These are phyloP conservation scores for Magnaporthiopsis rhizophila DNA, from an alignment of 2,329 filamentous ascomycete species.

Conservation along the genomic window DNA sequence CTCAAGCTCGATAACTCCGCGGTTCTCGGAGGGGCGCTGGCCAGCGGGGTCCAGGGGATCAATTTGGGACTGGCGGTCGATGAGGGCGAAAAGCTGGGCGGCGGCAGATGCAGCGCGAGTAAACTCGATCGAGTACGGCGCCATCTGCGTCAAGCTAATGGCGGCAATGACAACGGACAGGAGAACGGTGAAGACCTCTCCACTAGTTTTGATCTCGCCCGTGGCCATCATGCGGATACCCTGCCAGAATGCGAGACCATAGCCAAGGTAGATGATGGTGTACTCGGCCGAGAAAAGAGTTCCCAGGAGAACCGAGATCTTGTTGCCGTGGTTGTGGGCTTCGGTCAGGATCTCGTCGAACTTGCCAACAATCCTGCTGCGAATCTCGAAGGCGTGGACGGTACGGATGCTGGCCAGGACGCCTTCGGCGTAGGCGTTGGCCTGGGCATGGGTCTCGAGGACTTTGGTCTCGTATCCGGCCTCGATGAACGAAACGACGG, in stretches of 20 bases:
- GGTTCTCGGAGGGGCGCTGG: slow-evolving; percentile 19
- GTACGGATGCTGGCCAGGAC: slow-evolving; percentile 39
- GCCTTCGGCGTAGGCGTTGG: slow-evolving; percentile 39
- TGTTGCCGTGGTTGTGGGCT: slow-evolving; percentile 27
- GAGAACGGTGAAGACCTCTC: slow-evolving; percentile 18
- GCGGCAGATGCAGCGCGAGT: slow-evolving; percentile 27
- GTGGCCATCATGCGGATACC: slow-evolving; percentile 36
- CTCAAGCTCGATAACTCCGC: slow-evolving; percentile 28
- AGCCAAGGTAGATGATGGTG: slow-evolving; percentile 38
- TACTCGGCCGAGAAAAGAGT: slow-evolving; percentile 34
- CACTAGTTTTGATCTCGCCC: slow-evolving; percentile 31
- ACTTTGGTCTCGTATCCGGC: slow-evolving; percentile 30
- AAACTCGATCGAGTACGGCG: slow-evolving; percentile 29
- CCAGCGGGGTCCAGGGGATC: slow-evolving; percentile 26
- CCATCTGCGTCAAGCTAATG: slow-evolving; percentile 26
- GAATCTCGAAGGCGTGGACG: slow-evolving; percentile 34
- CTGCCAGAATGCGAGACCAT: slow-evolving; percentile 43
- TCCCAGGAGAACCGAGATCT: not conserved
- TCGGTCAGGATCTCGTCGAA: slow-evolving; percentile 34
- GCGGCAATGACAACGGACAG: slow-evolving; percentile 31
- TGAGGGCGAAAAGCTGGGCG: slow-evolving; percentile 27
- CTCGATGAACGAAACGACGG: slow-evolving; percentile 21
- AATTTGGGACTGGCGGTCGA: slow-evolving; percentile 28
- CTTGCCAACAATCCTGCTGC: slow-evolving; percentile 24
- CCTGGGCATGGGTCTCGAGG: slow-evolving; percentile 20